A percentile compares a stretch with the other conserved stretches of the same genome.
These are phyloP conservation scores for Nemophila menziesii DNA, from an alignment of 257 asterid genomes.

Conservation along the genomic window DNA sequence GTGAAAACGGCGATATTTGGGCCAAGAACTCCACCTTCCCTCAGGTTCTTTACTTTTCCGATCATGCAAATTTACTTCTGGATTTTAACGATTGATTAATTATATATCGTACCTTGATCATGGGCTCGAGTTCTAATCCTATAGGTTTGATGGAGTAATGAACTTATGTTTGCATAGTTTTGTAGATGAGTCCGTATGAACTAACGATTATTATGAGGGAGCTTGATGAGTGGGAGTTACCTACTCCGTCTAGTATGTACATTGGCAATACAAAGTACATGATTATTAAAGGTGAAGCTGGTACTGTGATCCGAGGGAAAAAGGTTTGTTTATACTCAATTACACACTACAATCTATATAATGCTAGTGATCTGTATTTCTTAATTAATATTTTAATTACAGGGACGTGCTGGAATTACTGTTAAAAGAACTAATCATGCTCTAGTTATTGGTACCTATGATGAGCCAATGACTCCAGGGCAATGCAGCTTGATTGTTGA, in stretches of 20 bases:
- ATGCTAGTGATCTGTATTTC: not conserved
- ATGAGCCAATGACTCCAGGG: slow-evolving; percentile 34
- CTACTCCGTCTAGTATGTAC: slow-evolving; percentile 31
- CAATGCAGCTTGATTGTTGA: slow-evolving; percentile 38
- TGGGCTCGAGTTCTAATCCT: not conserved
- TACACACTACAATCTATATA: not conserved
- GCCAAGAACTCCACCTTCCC: slow-evolving; percentile 68
- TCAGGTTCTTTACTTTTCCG: slow-evolving; percentile 25
- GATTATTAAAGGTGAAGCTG: slow-evolving; percentile 36
- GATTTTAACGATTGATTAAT: not conserved
- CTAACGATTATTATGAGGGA: slow-evolving; percentile 23
- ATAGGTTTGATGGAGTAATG: not conserved
- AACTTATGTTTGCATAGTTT: slow-evolving; percentile 2
- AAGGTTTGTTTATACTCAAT: slow-evolving; percentile 12
- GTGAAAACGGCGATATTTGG: slow-evolving; percentile 75
- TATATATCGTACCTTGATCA: not conserved
- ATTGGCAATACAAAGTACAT: slow-evolving; percentile 31
- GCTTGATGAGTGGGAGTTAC: slow-evolving; percentile 27
- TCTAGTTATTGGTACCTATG: slow-evolving; percentile 27
- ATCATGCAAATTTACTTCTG: no score
- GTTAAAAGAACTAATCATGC: slow-evolving; percentile 30
- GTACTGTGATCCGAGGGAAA: slow-evolving; percentile 30
- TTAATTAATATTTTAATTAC: slow-evolving; percentile 4
- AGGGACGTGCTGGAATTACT: slow-evolving; percentile 36
- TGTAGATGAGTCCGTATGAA: slow-evolving; percentile 27